Evolutionary conservation across 2,329 filamentous ascomycete species (phyloP).

Genomic region (Chaetomium globosum): DNA sequence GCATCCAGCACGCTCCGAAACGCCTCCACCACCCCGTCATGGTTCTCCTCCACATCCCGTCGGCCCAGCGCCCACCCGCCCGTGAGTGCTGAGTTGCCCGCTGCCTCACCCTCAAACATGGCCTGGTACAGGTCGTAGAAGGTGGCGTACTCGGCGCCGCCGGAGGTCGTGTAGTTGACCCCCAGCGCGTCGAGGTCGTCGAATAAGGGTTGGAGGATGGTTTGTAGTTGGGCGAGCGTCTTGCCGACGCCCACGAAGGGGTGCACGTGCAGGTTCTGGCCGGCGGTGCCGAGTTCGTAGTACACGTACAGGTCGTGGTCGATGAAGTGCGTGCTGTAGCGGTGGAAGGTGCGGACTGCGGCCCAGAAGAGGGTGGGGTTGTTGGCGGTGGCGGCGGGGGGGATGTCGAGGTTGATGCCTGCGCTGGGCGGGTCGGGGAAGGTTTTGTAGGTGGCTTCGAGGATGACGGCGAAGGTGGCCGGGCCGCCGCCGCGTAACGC

Average conservation of each 20-base stretch:
- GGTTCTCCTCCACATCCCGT: conserved; percentile 43
- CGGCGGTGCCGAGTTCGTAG: conserved; percentile 47
- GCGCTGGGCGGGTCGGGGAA: conserved; percentile 50
- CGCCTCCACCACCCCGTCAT: conserved; percentile 43
- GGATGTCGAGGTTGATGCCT: conserved; percentile 48
- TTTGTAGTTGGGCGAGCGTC: conserved; percentile 42
- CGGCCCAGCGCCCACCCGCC: conserved; percentile 46
- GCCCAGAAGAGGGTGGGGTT: conserved; percentile 51
- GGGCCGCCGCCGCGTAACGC: conserved; percentile 57
- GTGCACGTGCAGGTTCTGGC: conserved; percentile 47
- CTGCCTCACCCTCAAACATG: conserved; percentile 44
- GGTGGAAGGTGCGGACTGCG: conserved; percentile 53
- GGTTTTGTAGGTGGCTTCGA: conserved; percentile 54
- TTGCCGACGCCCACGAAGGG: conserved; percentile 45
- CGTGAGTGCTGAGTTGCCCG: conserved; percentile 43
- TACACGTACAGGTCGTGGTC: conserved; percentile 49
- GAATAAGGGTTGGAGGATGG: conserved; percentile 44
- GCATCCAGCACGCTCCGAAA: conserved; percentile 42
- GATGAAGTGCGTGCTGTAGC: conserved; percentile 46
- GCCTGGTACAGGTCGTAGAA: conserved; percentile 45
- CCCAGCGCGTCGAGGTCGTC: conserved; percentile 40
- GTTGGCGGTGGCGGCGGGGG: conserved; percentile 42
- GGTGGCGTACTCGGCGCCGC: conserved; percentile 41
- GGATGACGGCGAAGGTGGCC: conserved; percentile 55
- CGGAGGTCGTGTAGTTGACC: conserved; percentile 39